Base-by-base conservation (phyloP, 208 protist genomes). In the Leishmania gerbilli region DNA sequence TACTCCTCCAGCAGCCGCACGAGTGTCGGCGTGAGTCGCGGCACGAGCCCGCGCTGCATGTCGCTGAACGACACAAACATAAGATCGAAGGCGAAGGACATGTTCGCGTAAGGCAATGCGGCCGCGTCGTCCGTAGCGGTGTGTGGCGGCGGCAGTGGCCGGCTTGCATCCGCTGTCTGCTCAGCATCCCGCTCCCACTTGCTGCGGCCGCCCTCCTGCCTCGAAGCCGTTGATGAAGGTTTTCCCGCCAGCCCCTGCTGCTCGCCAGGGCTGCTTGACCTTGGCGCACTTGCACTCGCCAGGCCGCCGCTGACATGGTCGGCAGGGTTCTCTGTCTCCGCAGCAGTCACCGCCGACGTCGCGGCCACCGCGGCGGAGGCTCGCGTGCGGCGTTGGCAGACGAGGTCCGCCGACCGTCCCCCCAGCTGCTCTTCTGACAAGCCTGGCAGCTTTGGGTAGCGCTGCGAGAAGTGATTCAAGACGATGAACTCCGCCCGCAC, bases 381-480 rank as follows among this genome's bases (percentile, higher is more conserved):
- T 55, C 77, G 71, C 53, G 62, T 45, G 40, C 77, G 56, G 40
- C 82, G 77, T 31, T 85, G 82, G 24, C 82, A 79, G 40, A 85
- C 71, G 4, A 85, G 37, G 2, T 55, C 47, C 7, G 40, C 68
- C 42, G 82, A 79, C 37, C 71, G 55, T 13, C 87, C 91, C 13
- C 81, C 87, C 19, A 93, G 82, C 75, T 93, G 91, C 47, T 80
- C 86, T 34, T 89, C 81, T 71, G 84, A 83, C 45, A 95, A 76
- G 4, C 86, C 91, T 19, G 95, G 95, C 58, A 98, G 80, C 85
- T 97, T 98, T 17, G 95, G 94, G 75, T 98, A 98, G 31, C 96
- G 92, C 85, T 97, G 94, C 0, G 92, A 97, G 83, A 98, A 98
- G 91, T 98, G 96, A 65, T 96, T 98, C n/a, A 98, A 87, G 47